Evolutionary conservation across 1,284 basidiomycete species (phyloP), one percentile per base, ranked within the genome.

Genomic region (Coriolopsis trogii): DNA sequence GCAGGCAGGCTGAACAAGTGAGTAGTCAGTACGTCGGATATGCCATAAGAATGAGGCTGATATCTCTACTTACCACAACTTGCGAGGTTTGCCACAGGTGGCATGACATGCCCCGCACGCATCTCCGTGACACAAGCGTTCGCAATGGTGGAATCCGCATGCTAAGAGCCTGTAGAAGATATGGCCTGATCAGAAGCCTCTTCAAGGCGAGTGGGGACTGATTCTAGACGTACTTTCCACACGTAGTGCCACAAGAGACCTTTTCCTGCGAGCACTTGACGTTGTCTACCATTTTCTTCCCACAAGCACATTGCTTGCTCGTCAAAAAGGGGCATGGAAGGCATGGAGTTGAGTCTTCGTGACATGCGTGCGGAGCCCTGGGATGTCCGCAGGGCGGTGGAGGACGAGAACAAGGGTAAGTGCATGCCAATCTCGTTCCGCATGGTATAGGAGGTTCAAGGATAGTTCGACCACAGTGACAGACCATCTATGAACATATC

Each of bases 61-160:
- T 18, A 7, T 13, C 3, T 38, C 4, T 15, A 48, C 80, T 18
- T 60, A 87, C 87, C 93, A 96, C 51, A 87, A 77, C 64, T 87
- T 88, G 50, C 93, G 81, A 4, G 86, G 74, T 70, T 96, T 97
- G 21, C 89, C 88, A 66, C 94, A 97, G 1, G 81, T 76, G 26
- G 86, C 80, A 8, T 75, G 77, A 67, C 93, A 96, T 1, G 76
- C 52, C 3, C 91, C 91, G 64, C 94, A 96, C 3, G 81, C 81
- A 41, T 84, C 91, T 0, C 79, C 72, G 63, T 97, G 95, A 65
- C 94, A 97, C 0, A 79, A 64, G 52, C 85, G 79, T 51, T 88
- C 83, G 67, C 94, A 97, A 23, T 80, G 82, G 67, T 97, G 95
- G 66, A 87, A 93, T 1, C 94, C 94, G 62, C 94, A 97, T 0